Evolutionary conservation across 2,329 filamentous ascomycete genomes (phyloP).

Genomic region (Neopestalotiopsis rosae): DNA sequence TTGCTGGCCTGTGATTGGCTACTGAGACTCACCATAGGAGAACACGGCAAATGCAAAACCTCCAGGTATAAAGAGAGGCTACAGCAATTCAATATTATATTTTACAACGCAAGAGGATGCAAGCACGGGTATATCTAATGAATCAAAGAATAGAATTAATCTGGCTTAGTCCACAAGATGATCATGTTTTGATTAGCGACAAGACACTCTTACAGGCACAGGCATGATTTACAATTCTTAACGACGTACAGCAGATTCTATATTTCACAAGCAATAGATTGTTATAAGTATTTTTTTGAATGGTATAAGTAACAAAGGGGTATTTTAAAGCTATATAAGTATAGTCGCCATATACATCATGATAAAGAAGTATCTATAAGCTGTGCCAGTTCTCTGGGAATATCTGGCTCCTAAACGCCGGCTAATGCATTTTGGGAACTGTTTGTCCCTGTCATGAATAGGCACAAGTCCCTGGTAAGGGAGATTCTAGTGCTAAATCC

Average conservation of each 20-base stretch:
- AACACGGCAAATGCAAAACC: neutral
- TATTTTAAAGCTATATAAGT: slow-evolving; percentile 5
- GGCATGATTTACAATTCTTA: no score
- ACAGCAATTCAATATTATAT: no score
- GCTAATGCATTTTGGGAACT: neutral
- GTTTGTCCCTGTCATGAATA: neutral
- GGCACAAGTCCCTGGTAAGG: neutral
- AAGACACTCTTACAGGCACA: no score
- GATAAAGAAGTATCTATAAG: neutral
- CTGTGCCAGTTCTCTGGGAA: neutral
- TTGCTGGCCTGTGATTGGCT: neutral
- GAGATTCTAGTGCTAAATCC: neutral
- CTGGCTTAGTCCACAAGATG: no score
- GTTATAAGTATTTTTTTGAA: neutral
- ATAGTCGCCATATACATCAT: slow-evolving; percentile 7
- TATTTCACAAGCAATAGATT: neutral
- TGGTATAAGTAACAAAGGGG: slow-evolving; percentile 4
- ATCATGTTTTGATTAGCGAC: no score
- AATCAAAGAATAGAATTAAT: no score
- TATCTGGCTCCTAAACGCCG: neutral
- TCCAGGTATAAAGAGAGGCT: neutral
- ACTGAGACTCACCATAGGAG: neutral
- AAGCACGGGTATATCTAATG: no score
- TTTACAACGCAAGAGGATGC: no score
- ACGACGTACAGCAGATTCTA: neutral